Conservation (phyloP, 139 green algal species). For the Diplosphaera chodatii region DNA sequence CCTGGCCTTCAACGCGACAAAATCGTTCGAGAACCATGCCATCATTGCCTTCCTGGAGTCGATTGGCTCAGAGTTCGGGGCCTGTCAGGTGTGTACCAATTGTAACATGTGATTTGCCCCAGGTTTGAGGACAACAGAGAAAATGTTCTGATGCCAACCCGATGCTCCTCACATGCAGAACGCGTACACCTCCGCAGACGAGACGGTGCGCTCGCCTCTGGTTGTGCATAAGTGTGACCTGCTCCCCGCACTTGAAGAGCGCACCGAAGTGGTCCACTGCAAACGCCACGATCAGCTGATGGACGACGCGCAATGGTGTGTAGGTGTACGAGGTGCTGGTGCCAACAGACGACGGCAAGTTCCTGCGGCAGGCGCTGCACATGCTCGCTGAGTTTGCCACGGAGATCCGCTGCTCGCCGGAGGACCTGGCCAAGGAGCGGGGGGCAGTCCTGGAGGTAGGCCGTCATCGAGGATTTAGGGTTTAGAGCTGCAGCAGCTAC, state of each 20-base stretch:
- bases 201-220: conserved; percentile 4
- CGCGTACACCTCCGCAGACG: conserved; percentile 71
- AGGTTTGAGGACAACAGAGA: too few species aligned
- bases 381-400: conserved; percentile 76
- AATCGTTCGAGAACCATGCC: conserved; percentile 63
- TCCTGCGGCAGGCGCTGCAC: conserved; percentile 54
- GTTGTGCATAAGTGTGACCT: too few species aligned
- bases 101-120: too few species aligned
- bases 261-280: background rate
- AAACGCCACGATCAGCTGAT: too few species aligned
- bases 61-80: conserved; percentile 80
- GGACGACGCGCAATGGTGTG: too few species aligned
- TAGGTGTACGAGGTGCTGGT: conserved; percentile 38
- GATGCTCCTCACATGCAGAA: conserved; percentile 39
- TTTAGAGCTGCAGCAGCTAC: too few species aligned
- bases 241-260: too few species aligned
- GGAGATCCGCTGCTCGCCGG: conserved; percentile 52
- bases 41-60: conserved; percentile 79
- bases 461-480: too few species aligned
- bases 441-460: conserved; percentile 73
- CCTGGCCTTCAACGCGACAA: conserved; percentile 24
- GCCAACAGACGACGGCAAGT: conserved; percentile 38
- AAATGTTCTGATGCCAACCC: too few species aligned
- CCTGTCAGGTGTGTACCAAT: conserved; percentile 50
- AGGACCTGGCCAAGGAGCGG: conserved; percentile 78